Conservation (phyloP, 768 basidiomycete genomes). For the Amanita polypyramis region DNA sequence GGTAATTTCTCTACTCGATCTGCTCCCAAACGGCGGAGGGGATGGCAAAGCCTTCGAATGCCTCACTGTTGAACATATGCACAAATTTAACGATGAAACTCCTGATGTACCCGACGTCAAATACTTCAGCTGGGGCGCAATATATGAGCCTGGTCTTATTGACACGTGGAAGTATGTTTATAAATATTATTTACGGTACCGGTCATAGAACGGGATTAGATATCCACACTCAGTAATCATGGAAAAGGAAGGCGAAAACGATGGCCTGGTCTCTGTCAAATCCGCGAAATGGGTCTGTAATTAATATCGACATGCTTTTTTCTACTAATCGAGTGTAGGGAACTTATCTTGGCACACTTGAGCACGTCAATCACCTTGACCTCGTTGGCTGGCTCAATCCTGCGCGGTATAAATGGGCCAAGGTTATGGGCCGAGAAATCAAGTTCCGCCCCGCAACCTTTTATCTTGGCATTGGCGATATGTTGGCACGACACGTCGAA, state of each 20-base stretch:
- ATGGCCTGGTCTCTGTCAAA: constrained; percentile 84
- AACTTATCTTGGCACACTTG: constrained; percentile 88
- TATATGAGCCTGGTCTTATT: constrained; percentile 78
- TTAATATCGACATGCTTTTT: not conserved
- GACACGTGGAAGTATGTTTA: constrained; percentile 70
- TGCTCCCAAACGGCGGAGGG: constrained; percentile 87
- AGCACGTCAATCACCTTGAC: constrained; percentile 85
- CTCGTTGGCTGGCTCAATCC: constrained; percentile 92
- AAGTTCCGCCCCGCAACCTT: constrained; percentile 89
- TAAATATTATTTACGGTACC: constrained; percentile 8
- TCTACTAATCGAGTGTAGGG: constrained; percentile 36
- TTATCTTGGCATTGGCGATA: constrained; percentile 75
- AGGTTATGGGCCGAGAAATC: constrained; percentile 82
- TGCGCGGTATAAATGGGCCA: constrained; percentile 81
- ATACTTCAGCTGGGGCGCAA: constrained; percentile 96
- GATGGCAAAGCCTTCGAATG: constrained; percentile 91
- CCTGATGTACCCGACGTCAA: constrained; percentile 69
- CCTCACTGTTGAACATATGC: constrained; percentile 81
- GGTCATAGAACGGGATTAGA: constrained; percentile 17
- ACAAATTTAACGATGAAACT: constrained; percentile 76
- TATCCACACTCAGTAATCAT: constrained; percentile 76
- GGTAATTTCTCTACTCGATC: constrained; percentile 63
- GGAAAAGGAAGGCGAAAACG: constrained; percentile 86
- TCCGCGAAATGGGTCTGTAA: constrained; percentile 72
- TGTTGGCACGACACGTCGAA: constrained; percentile 71